Evolutionary conservation across 1,284 basidiomycete species (phyloP).

Genomic region (Microbotryum silenes-acaulis): DNA sequence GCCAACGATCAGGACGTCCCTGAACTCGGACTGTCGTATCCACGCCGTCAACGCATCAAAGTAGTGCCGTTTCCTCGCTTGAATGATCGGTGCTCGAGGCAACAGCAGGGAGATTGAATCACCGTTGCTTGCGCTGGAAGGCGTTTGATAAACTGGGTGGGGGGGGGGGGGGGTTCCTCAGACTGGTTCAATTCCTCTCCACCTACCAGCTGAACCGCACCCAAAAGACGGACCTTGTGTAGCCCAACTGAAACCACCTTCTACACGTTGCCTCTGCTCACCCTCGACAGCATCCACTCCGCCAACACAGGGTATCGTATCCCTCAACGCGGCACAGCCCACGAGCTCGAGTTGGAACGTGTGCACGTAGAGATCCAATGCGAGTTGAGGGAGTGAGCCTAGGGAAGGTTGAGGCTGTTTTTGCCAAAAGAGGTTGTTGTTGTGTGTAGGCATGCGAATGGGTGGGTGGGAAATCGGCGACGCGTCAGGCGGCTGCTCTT

Average conservation of each 20-base stretch:
- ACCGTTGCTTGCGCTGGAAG: conserved; percentile 1
- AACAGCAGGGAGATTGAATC: conserved; percentile 16
- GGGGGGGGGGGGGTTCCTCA: no score
- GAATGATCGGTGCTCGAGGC: conserved; percentile 26
- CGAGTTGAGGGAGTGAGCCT: conserved; percentile 21
- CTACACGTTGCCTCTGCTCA: background rate
- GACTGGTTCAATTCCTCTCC: no score
- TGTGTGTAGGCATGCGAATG: no score
- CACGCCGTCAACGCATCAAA: conserved; percentile 8
- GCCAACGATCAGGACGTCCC: conserved; percentile 15
- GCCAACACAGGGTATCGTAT: conserved; percentile 18
- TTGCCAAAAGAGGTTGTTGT: no score
- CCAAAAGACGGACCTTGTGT: conserved; percentile 13
- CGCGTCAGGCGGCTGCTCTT: no score
- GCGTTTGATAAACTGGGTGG: background rate
- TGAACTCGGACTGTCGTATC: conserved; percentile 2
- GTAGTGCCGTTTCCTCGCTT: conserved; percentile 16
- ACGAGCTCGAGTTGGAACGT: conserved; percentile 13
- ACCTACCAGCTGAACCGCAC: no score
- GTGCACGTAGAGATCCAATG: conserved; percentile 20
- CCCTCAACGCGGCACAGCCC: conserved; percentile 20
- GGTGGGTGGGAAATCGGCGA: no score
- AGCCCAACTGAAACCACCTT: conserved; percentile 14
- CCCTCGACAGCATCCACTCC: conserved; percentile 10
- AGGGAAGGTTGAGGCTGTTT: conserved; percentile 25